Evolutionary conservation across 2,329 filamentous ascomycete genomes (phyloP), one percentile per base, ranked within the genome.

Genomic region (Sarocladium brachiariae): DNA sequence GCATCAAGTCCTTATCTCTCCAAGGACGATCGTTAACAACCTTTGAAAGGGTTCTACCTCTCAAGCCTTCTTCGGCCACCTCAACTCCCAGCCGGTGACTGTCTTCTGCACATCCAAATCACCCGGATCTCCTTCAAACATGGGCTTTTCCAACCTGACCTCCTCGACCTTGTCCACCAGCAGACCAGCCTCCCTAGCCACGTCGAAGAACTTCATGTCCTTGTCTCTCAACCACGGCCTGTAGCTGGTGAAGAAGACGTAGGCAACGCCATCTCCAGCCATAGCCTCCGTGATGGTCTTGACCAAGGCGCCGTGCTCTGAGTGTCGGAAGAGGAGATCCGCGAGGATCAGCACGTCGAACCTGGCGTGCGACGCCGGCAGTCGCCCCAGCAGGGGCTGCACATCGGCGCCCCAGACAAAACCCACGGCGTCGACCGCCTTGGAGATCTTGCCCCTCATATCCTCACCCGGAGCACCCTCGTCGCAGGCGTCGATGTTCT

Each of bases 241-340:
- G 69, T 97, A 96, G 18, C 89, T 91, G 0, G 91, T 95, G 71
- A 96, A 97, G 66, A 96, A 95, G 7, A 96, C 90, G 59, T 91
- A 79, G 2, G 90, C 89, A 50, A 76, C 76, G 10, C 46, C 46
- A 5, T 35, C 27, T 9, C 24, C 21, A 46, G 84, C 80, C 59
- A 96, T 67, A 14, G 86, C 87, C 61, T 77, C 64, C 59, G 78
- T 72, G 53, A 96, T 79, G 3, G 86, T 89, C 56, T 78, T 76
- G 56, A 95, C 74, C 53, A 96, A 74, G 60, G 88, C 89, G 2
- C 69, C 73, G 62, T 96, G 92, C 70, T 96, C 90, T 4, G 84
- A 86, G 65, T 96, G 90, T 53, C 93, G 88, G 71, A 96, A 97
- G 3, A 96, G 76, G 47, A 96, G 76, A 65, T 96, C 92, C 3